phyloP scores from a whole-genome alignment of 257 asterid genomes.

The Anisodus acutangulus region DNA sequence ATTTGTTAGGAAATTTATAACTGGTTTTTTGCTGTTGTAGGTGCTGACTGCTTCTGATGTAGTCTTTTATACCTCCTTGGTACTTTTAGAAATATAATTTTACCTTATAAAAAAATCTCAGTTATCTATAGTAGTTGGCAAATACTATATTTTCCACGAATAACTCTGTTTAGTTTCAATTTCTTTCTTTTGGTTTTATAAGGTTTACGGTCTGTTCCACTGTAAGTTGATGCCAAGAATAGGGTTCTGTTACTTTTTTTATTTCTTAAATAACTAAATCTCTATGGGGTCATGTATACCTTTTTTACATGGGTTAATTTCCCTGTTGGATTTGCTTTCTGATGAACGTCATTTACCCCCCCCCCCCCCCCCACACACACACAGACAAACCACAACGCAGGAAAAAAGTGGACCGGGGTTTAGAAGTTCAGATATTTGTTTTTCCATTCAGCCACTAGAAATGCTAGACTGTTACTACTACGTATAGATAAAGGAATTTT shows the following conservation, averaged over 20 bases:
- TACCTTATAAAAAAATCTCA: not conserved
- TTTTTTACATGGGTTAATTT: not conserved
- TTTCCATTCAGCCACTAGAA: not conserved
- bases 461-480: too few relatives aligned
- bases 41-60: too few relatives aligned
- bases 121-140: not conserved
- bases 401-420: not conserved
- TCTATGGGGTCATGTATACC: not conserved
- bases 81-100: too few relatives aligned
- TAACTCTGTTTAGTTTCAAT: not conserved
- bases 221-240: not conserved
- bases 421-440: not conserved
- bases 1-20: too few relatives aligned
- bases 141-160: not conserved
- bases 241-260: not conserved
- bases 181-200: not conserved
- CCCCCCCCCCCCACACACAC: too few relatives aligned
- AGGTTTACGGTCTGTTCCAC: not conserved
- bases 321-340: not conserved
- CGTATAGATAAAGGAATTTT: not conserved
- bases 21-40: too few relatives aligned
- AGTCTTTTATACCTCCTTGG: too few relatives aligned
- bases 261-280: not conserved
- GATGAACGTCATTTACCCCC: not conserved
- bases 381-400: too few relatives aligned